These are phyloP conservation scores for Pythium aristosporum DNA, from an alignment of 352 stramenopile species.

Conservation along the genomic window DNA sequence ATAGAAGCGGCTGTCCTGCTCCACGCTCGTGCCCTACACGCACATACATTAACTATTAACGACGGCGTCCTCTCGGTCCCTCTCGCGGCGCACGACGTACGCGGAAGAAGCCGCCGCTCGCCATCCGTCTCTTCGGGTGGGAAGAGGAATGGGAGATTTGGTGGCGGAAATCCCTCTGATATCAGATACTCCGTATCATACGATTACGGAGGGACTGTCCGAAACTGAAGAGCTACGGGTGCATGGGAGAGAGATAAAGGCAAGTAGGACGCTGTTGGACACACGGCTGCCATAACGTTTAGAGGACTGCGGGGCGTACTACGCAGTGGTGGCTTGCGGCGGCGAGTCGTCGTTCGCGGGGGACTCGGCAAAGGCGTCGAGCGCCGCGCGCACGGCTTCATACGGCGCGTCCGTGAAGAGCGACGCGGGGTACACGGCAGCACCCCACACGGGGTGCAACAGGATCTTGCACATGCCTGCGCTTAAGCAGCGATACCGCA, in stretches of 20 bases:
- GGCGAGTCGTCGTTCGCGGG: constrained; percentile 9
- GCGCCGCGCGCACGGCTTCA: constrained; percentile 67
- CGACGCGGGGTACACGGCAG: constrained; percentile 94
- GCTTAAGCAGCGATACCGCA: constrained; percentile 80
- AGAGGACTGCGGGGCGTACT: background rate
- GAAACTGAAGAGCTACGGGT: background rate
- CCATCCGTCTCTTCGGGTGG: constrained; percentile 7
- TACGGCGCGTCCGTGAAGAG: constrained; percentile 94
- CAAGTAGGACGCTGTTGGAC: background rate
- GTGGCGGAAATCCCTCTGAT: background rate
- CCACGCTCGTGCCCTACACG: constrained; percentile 52
- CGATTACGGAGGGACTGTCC: background rate
- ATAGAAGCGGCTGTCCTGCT: constrained; percentile 86
- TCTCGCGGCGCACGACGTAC: constrained; percentile 17
- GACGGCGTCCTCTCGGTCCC: background rate
- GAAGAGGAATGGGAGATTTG: background rate
- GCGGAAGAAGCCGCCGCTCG: constrained; percentile 38
- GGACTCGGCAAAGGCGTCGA: constrained; percentile 30
- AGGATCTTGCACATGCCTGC: constrained; percentile 97
- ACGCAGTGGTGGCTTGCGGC: constrained; percentile 4
- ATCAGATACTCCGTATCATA: background rate
- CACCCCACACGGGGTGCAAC: constrained; percentile 94
- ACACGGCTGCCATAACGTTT: background rate
- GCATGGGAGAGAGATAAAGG: background rate
- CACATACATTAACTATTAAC: background rate